phyloP scores from a whole-genome alignment of 73 alveolate genomes.

The Paraurostyla sp. region DNA sequence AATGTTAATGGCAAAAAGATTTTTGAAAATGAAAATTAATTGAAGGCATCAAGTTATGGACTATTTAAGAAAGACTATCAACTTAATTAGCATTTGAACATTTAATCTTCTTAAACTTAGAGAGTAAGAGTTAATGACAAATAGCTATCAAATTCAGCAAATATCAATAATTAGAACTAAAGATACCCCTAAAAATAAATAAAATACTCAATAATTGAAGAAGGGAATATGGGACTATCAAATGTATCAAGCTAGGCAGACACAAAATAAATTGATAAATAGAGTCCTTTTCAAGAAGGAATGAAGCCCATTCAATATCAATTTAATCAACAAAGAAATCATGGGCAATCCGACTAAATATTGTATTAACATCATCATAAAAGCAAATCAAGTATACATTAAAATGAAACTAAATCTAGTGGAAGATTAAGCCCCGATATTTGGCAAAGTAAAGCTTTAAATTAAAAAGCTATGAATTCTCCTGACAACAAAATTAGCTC shows the following conservation, averaged over 20 bases:
- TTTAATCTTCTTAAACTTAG: too few relatives aligned
- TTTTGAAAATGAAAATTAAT: background rate
- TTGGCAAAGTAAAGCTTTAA: background rate
- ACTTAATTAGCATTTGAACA: too few relatives aligned
- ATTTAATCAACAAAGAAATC: background rate
- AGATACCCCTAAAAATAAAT: background rate
- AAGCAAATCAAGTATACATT: background rate
- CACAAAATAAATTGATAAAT: background rate
- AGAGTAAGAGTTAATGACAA: too few relatives aligned
- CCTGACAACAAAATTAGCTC: background rate
- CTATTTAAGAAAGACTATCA: constrained; percentile 10
- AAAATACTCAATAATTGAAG: constrained; percentile 29
- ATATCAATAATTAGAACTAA: too few relatives aligned
- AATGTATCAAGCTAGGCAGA: background rate
- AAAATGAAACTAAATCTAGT: constrained; percentile 13
- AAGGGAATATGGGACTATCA: background rate
- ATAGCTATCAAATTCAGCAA: too few relatives aligned
- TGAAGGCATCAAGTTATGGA: background rate
- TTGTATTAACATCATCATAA: background rate
- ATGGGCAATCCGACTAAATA: constrained; percentile 27
- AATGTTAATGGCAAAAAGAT: too few relatives aligned
- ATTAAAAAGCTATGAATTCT: background rate
- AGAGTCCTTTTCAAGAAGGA: background rate
- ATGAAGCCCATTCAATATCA: background rate
- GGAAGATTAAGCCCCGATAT: constrained; percentile 14